Evolutionary conservation across 2,329 filamentous ascomycete species (phyloP).

Genomic region (Lachnellula subtilissima): DNA sequence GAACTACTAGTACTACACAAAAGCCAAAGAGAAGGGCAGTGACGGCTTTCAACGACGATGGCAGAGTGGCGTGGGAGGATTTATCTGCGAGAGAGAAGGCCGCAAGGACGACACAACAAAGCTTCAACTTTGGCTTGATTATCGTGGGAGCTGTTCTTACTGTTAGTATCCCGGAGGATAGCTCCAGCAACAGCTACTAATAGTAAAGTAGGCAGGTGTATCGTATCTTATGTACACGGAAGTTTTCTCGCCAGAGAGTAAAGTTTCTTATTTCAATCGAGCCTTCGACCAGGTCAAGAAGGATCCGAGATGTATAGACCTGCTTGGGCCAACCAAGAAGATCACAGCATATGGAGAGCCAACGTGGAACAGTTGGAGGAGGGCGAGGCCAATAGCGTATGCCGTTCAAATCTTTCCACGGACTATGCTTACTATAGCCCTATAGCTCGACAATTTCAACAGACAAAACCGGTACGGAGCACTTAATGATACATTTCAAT

Average conservation of each 20-base stretch:
- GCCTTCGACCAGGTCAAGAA: constrained; percentile 74
- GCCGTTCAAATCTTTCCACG: neutral
- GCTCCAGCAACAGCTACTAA: constrained; percentile 10
- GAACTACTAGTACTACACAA: constrained; percentile 28
- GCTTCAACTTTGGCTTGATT: constrained; percentile 79
- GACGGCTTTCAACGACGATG: constrained; percentile 82
- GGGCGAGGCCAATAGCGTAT: constrained; percentile 57
- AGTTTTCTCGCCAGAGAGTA: constrained; percentile 79
- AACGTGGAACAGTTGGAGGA: constrained; percentile 76
- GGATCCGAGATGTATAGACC: constrained; percentile 63
- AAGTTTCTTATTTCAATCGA: constrained; percentile 82
- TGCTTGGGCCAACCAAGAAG: constrained; percentile 70
- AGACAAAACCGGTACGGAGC: constrained; percentile 71
- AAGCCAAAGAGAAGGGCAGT: constrained; percentile 60
- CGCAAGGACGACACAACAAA: constrained; percentile 81
- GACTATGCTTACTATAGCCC: constrained; percentile 27
- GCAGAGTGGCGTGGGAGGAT: constrained; percentile 73
- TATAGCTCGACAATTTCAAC: constrained; percentile 60
- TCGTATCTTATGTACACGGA: constrained; percentile 74
- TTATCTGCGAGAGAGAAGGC: constrained; percentile 74
- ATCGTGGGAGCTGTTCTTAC: constrained; percentile 71
- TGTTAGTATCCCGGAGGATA: constrained; percentile 40
- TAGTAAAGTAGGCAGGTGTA: constrained; percentile 59
- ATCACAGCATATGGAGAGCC: constrained; percentile 79
- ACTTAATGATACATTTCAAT: constrained; percentile 81